Percentiles rank a stretch among this genome's conserved stretches.
Conservation (phyloP, 1,139 yeast genomes). For the Pichia sp. region DNA sequence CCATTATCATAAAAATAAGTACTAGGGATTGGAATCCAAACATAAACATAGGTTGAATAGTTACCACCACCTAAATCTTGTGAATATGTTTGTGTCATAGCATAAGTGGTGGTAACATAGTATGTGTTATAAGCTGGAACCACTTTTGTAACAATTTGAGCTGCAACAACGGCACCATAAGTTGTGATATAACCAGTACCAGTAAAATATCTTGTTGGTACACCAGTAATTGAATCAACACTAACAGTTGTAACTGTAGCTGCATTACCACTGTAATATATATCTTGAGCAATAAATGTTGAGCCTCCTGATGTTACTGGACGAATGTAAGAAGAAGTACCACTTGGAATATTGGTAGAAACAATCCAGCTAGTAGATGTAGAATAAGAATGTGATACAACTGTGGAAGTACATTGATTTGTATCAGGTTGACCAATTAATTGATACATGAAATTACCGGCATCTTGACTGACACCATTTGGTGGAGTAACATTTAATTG, state of each 20-base stretch:
- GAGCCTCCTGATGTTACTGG: background rate
- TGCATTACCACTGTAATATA: background rate
- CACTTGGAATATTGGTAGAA: background rate
- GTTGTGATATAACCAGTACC: background rate
- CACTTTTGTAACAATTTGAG: background rate
- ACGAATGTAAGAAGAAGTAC: background rate
- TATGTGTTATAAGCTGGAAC: background rate
- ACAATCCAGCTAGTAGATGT: conserved; percentile 4
- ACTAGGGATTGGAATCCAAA: too few species aligned
- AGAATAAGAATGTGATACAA: background rate
- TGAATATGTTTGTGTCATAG: too few species aligned
- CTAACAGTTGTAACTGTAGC: conserved; percentile 2
- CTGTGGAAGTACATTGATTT: conserved; percentile 6
- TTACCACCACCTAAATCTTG: too few species aligned
- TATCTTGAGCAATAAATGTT: background rate
- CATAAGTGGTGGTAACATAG: too few species aligned
- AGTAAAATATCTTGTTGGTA: background rate
- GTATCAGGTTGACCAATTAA: background rate
- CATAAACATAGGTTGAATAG: too few species aligned
- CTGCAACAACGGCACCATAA: background rate
- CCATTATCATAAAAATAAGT: too few species aligned
- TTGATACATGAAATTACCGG: conserved; percentile 9
- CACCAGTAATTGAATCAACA: background rate
- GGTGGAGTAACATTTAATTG: conserved; percentile 16
- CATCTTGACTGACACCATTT: conserved; percentile 7